These are phyloP conservation scores for Dovyalis caffra DNA, from an alignment of 345 rosid genomes.

Conservation along the genomic window DNA sequence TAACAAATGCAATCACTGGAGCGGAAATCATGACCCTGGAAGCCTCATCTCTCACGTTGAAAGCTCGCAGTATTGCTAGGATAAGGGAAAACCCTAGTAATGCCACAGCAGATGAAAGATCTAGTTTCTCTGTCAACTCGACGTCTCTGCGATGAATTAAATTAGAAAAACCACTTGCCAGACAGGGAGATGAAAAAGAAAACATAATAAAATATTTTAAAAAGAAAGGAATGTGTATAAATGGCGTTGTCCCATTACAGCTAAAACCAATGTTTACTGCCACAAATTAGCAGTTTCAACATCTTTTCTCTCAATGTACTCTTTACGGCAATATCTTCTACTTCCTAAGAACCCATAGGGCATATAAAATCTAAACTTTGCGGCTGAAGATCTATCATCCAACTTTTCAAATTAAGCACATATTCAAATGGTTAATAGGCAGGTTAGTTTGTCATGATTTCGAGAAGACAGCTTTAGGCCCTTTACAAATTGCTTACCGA, in stretches of 20 bases:
- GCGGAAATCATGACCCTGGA: constrained; percentile 82
- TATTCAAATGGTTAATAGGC: neutral
- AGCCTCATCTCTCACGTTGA: constrained; percentile 68
- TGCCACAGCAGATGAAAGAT: constrained; percentile 78
- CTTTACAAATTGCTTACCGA: constrained; percentile 48
- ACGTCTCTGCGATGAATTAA: constrained; percentile 56
- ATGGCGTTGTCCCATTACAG: neutral
- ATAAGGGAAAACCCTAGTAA: constrained; percentile 65
- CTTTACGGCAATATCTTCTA: neutral
- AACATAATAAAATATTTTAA: neutral
- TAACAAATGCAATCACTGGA: constrained; percentile 72
- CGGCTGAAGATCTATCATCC: neutral
- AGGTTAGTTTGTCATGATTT: neutral
- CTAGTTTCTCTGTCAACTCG: constrained; percentile 75
- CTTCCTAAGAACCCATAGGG: neutral
- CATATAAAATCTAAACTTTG: neutral
- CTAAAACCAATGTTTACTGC: neutral
- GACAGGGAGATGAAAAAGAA: neutral
- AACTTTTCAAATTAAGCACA: neutral
- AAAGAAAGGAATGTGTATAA: neutral
- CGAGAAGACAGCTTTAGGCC: constrained; percentile 1
- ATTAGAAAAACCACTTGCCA: constrained; percentile 13
- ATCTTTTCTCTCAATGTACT: neutral
- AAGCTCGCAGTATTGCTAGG: constrained; percentile 64
- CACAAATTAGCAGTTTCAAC: neutral